Percentiles rank a stretch among this genome's conserved stretches.
Evolutionary conservation across 2,329 filamentous ascomycete genomes (phyloP).

Genomic region (Pseudogymnoascus verrucosus): DNA sequence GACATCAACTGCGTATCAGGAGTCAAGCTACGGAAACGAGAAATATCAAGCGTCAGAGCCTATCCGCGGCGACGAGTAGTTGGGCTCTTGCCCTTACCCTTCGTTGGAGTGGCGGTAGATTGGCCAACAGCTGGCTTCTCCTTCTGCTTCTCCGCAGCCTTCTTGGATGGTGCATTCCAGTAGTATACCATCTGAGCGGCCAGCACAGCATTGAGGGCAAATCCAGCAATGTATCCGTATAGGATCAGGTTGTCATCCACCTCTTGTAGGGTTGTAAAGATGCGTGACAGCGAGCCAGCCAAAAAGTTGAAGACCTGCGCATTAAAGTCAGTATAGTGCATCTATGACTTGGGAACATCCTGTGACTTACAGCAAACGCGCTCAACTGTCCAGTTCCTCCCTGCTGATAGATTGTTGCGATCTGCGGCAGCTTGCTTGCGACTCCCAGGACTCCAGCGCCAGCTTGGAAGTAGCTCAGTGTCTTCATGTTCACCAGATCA

Average conservation of each 20-base stretch:
- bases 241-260: conserved; percentile 95
- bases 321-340: neutral
- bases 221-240: conserved; percentile 88
- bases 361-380: conserved; percentile 74
- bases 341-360: neutral
- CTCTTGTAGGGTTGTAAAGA: conserved; percentile 96
- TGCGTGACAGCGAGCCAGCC: conserved; percentile 80
- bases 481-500: conserved; percentile 49
- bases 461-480: conserved; percentile 61
- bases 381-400: conserved; percentile 92
- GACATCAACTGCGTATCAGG: conserved; percentile 7
- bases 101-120: neutral
- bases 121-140: neutral
- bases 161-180: conserved; percentile 66
- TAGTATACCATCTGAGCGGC: conserved; percentile 91
- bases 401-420: conserved; percentile 73
- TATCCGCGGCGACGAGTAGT: conserved; percentile 9
- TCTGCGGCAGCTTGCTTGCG: conserved; percentile 90
- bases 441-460: conserved; percentile 76
- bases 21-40: neutral
- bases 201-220: conserved; percentile 79
- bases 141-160: conserved; percentile 39
- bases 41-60: neutral
- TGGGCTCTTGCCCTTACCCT: conserved; percentile 3
- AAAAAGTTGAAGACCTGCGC: conserved; percentile 95